Percentiles rank a stretch among this genome's conserved stretches.
Evolutionary conservation across 106 monocot genomes (phyloP).

Genomic region (Dioscorea zingiberensis): DNA sequence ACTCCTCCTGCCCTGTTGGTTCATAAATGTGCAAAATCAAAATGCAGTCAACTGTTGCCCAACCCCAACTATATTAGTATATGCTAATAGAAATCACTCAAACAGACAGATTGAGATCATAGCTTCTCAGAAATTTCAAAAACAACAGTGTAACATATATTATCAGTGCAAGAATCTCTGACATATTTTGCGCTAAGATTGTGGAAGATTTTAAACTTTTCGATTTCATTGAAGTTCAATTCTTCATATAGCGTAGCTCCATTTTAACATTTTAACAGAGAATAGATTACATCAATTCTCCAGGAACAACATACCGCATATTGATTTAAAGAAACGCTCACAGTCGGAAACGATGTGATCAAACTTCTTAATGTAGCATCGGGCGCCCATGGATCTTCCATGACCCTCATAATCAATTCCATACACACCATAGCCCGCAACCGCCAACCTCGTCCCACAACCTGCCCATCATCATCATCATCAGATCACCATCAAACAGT

Average conservation of each 20-base stretch:
- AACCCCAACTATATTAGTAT: too few relatives aligned
- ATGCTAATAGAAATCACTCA: too few relatives aligned
- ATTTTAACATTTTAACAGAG: too few relatives aligned
- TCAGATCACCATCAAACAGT: background rate
- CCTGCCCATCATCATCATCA: constrained; percentile 29
- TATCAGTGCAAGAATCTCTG: too few relatives aligned
- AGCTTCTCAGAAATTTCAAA: too few relatives aligned
- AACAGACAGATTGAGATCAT: too few relatives aligned
- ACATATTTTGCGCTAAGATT: too few relatives aligned
- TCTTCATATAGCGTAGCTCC: too few relatives aligned
- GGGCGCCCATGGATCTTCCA: constrained; percentile 74
- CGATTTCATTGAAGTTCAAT: too few relatives aligned
- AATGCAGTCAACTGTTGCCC: too few relatives aligned
- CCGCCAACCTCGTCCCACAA: constrained; percentile 60
- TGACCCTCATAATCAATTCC: constrained; percentile 97
- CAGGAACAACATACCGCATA: constrained; percentile 34
- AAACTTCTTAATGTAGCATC: constrained; percentile 96
- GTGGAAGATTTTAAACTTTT: too few relatives aligned
- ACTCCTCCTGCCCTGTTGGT: constrained; percentile 35
- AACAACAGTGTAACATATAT: too few relatives aligned
- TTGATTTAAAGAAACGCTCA: constrained; percentile 67
- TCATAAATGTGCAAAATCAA: background rate
- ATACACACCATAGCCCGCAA: constrained; percentile 69
- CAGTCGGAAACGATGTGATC: constrained; percentile 66
- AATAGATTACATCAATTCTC: background rate